Conservation (phyloP, 2,329 filamentous ascomycete genomes). For the Verticillium dahliae region DNA sequence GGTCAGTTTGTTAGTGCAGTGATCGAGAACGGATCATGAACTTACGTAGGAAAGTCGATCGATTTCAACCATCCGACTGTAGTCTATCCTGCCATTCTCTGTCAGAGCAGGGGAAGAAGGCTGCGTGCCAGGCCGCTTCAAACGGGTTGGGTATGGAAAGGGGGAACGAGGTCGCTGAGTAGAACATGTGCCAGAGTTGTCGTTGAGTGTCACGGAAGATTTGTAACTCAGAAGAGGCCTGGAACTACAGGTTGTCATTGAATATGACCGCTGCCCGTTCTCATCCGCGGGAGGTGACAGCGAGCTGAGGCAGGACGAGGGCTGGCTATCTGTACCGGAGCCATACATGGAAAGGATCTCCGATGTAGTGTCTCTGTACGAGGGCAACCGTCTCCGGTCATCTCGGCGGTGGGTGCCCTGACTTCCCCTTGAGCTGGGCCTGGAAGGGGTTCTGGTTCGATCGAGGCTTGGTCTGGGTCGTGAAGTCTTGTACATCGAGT, state of each 20-base stretch:
- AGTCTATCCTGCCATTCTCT: constrained; percentile 39
- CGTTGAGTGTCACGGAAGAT: constrained; percentile 41
- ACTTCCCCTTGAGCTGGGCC: constrained; percentile 20
- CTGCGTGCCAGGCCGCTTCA: constrained; percentile 46
- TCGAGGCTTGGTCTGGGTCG: constrained; percentile 23
- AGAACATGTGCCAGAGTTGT: constrained; percentile 31
- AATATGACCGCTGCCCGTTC: constrained; percentile 41
- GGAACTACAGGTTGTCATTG: constrained; percentile 46
- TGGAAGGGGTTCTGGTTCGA: constrained; percentile 14
- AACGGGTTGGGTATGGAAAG: constrained; percentile 50
- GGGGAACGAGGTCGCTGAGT: constrained; percentile 51
- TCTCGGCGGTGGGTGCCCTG: constrained; percentile 27
- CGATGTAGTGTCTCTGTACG: constrained; percentile 44
- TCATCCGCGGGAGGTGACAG: constrained; percentile 37
- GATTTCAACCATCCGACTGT: constrained; percentile 43
- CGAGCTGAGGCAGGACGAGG: constrained; percentile 30
- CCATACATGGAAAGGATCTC: constrained; percentile 52
- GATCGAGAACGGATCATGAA: constrained; percentile 2
- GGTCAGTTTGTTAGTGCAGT: constrained; percentile 2
- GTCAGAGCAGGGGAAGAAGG: constrained; percentile 42
- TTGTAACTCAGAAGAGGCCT: constrained; percentile 37
- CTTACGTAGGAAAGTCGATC: constrained; percentile 40
- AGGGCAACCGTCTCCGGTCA: constrained; percentile 37
- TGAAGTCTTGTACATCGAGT: constrained; percentile 22
- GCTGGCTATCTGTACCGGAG: constrained; percentile 33